Conservation (phyloP, 495 filamentous ascomycete genomes). For the Cercophora samala region DNA sequence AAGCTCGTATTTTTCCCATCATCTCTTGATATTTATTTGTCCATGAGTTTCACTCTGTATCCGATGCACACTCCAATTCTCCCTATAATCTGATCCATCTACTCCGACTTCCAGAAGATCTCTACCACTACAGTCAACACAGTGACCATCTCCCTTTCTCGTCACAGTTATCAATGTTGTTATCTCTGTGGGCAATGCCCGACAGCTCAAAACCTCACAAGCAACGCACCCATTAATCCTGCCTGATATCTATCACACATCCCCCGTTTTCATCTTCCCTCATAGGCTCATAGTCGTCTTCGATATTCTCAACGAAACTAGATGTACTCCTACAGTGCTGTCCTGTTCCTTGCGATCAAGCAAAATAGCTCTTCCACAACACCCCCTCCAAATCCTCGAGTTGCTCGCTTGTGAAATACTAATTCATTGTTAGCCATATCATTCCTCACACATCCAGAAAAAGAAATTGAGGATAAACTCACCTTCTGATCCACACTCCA, state of each 20-base stretch:
- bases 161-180: background rate
- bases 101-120: too few species aligned
- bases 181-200: background rate
- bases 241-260: too few species aligned
- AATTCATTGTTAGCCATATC: background rate
- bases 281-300: too few species aligned
- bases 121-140: background rate
- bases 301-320: too few species aligned
- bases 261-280: too few species aligned
- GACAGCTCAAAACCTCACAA: background rate
- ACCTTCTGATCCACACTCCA: constrained; percentile 99
- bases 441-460: background rate
- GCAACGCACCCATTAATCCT: background rate
- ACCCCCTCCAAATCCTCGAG: constrained; percentile 94
- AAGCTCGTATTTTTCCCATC: too few species aligned
- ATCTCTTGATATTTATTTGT: too few species aligned
- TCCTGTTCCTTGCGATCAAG: constrained; percentile 42
- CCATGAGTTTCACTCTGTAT: too few species aligned
- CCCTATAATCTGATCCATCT: too few species aligned
- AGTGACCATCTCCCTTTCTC: background rate
- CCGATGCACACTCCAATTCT: too few species aligned
- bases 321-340: constrained; percentile 6
- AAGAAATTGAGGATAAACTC: constrained; percentile 23
- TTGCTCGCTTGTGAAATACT: constrained; percentile 92
- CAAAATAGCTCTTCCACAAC: constrained; percentile 99